Conservation (phyloP, 1,284 basidiomycete genomes). For the Flammula alnicola region DNA sequence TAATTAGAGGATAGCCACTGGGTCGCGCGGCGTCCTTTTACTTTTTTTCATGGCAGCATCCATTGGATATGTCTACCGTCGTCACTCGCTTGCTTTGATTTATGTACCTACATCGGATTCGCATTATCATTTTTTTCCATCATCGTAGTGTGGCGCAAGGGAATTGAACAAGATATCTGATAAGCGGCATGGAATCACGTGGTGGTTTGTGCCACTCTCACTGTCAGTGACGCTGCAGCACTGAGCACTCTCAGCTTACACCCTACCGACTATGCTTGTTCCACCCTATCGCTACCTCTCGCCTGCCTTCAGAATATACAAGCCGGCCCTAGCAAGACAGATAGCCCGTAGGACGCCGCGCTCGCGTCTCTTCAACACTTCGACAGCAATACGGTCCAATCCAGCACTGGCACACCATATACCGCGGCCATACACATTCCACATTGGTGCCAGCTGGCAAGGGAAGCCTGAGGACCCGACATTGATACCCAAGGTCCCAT, state of each 20-base stretch:
- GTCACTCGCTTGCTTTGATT: conserved; percentile 23
- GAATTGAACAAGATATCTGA: too few relatives aligned
- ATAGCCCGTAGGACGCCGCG: conserved; percentile 9
- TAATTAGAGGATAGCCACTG: conserved; percentile 18
- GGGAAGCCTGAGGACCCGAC: conserved; percentile 66
- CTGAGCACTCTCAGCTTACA: not conserved
- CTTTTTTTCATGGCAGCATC: conserved; percentile 11
- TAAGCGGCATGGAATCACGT: not conserved
- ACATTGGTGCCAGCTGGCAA: conserved; percentile 79
- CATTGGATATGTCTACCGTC: conserved; percentile 10
- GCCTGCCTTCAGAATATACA: conserved; percentile 9
- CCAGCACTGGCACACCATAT: conserved; percentile 9
- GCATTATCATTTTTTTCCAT: conserved; percentile 6
- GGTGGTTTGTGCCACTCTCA: too few relatives aligned
- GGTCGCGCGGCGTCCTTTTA: conserved; percentile 7
- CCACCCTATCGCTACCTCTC: not conserved
- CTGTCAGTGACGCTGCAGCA: too few relatives aligned
- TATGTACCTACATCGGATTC: conserved; percentile 18
- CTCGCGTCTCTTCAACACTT: conserved; percentile 4
- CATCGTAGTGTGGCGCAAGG: too few relatives aligned
- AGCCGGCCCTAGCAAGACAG: conserved; percentile 14
- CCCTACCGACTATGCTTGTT: not conserved
- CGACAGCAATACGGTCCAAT: not conserved
- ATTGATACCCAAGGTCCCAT: conserved; percentile 50
- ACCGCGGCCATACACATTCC: conserved; percentile 62